A percentile compares a stretch with the other conserved stretches of the same genome.
Conservation (phyloP, 2,329 filamentous ascomycete genomes). For the Penicillium paneum region DNA sequence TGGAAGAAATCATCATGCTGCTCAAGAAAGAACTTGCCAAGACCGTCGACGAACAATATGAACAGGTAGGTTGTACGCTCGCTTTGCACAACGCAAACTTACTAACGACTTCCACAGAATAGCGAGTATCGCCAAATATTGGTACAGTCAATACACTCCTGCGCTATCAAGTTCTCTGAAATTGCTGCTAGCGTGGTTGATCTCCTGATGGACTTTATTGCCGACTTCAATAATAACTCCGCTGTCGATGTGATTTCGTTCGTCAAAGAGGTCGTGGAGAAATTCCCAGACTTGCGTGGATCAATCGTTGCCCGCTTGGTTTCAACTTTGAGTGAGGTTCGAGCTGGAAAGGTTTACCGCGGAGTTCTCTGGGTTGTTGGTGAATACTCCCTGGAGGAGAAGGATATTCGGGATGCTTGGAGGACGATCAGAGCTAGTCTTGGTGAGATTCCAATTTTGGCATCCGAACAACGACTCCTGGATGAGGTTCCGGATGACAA, state of each 20-base stretch:
- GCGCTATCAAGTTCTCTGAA: conserved; percentile 98
- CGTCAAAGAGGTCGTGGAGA: conserved; percentile 98
- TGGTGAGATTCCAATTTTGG: conserved; percentile 94
- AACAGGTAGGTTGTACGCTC: conserved; percentile 59
- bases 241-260: conserved; percentile 98
- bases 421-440: conserved; percentile 90
- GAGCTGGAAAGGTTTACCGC: conserved; percentile 94
- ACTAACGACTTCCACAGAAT: conserved; percentile 54
- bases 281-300: conserved; percentile 84
- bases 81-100: not conserved
- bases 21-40: conserved; percentile 97
- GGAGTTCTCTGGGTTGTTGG: conserved; percentile 97
- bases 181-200: conserved; percentile 96
- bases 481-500: conserved; percentile 74
- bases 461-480: conserved; percentile 86
- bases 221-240: conserved; percentile 94
- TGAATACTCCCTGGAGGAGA: conserved; percentile 92
- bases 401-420: conserved; percentile 94
- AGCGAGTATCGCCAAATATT: conserved; percentile 89
- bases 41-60: conserved; percentile 97
- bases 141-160: conserved; percentile 96
- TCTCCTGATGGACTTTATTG: conserved; percentile 97
- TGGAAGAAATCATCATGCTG: conserved; percentile 92
- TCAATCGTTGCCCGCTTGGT: conserved; percentile 87
- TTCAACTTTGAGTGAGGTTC: conserved; percentile 84